phyloP scores from a whole-genome alignment of 768 basidiomycete genomes.

The Boletus huronensis region DNA sequence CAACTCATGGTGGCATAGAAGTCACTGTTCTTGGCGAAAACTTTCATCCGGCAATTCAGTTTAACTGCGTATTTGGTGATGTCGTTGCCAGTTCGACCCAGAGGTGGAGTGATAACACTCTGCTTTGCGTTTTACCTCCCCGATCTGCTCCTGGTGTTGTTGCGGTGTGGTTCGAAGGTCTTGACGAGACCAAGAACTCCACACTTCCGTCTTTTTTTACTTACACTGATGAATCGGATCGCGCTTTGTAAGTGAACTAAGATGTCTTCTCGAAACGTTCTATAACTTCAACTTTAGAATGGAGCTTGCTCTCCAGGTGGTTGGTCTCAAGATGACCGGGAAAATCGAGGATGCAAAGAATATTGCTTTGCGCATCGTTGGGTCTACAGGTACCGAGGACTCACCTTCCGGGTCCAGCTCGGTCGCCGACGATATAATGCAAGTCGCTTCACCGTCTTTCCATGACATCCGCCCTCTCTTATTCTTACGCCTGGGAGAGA shows the following conservation, averaged over 20 bases:
- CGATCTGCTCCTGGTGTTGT: slow-evolving; percentile 79
- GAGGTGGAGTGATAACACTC: slow-evolving; percentile 88
- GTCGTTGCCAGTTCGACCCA: slow-evolving; percentile 78
- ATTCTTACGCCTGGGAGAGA: slow-evolving; percentile 50
- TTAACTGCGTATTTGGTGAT: slow-evolving; percentile 85
- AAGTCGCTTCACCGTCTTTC: slow-evolving; percentile 43
- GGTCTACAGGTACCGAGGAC: slow-evolving; percentile 57
- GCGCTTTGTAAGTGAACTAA: slow-evolving; percentile 65
- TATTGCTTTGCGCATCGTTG: slow-evolving; percentile 90
- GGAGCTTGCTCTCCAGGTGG: slow-evolving; percentile 93
- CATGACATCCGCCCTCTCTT: slow-evolving; percentile 58
- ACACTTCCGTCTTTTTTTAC: slow-evolving; percentile 69
- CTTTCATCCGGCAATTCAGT: slow-evolving; percentile 70
- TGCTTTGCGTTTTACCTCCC: slow-evolving; percentile 90
- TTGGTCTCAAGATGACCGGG: slow-evolving; percentile 95
- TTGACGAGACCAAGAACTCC: slow-evolving; percentile 57
- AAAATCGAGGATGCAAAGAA: slow-evolving; percentile 92
- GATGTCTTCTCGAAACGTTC: slow-evolving; percentile 4
- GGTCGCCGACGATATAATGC: slow-evolving; percentile 47
- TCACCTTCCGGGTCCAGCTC: slow-evolving; percentile 35
- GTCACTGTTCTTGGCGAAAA: slow-evolving; percentile 91
- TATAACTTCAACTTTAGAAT: slow-evolving; percentile 51
- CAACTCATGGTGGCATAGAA: slow-evolving; percentile 90
- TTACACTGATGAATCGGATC: slow-evolving; percentile 87
- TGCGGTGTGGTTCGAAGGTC: slow-evolving; percentile 82